These are phyloP conservation scores for Rosa lucieae DNA, from an alignment of 306 rosid species.

Conservation along the genomic window DNA sequence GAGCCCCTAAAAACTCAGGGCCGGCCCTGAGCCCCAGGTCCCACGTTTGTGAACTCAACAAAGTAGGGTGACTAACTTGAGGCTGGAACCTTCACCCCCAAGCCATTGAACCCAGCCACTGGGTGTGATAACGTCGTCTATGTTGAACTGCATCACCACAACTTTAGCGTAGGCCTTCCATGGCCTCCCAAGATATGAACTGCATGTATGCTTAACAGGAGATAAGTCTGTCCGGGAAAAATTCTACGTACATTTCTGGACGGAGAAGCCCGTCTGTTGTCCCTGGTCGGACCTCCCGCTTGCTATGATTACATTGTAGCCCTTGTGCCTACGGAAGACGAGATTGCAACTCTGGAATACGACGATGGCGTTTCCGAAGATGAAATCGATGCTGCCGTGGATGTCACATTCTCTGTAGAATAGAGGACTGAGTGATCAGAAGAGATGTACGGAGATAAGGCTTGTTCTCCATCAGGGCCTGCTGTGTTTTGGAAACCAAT, in stretches of 20 bases:
- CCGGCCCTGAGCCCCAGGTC: slow-evolving; percentile 42
- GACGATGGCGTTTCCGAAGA: slow-evolving; percentile 51
- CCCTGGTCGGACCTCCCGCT: slow-evolving; percentile 45
- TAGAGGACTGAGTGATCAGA: slow-evolving; percentile 43
- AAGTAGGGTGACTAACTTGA: slow-evolving; percentile 30
- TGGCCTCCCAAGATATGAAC: slow-evolving; percentile 45
- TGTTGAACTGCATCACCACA: slow-evolving; percentile 37
- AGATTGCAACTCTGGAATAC: slow-evolving; percentile 46
- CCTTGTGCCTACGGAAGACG: slow-evolving; percentile 28
- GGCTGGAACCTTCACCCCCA: slow-evolving; percentile 32
- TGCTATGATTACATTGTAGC: slow-evolving; percentile 39
- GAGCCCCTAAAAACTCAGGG: too few species aligned
- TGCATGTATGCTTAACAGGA: slow-evolving; percentile 21
- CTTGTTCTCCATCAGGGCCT: slow-evolving; percentile 43
- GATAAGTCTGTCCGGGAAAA: slow-evolving; percentile 18
- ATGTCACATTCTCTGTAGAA: slow-evolving; percentile 57
- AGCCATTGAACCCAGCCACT: slow-evolving; percentile 51
- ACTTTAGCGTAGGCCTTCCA: slow-evolving; percentile 53
- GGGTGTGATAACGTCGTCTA: slow-evolving; percentile 30
- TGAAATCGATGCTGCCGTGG: slow-evolving; percentile 52
- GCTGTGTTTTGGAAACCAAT: slow-evolving; percentile 53
- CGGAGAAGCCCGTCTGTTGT: slow-evolving; percentile 48
- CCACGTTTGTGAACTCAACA: slow-evolving; percentile 43
- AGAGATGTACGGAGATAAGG: slow-evolving; percentile 41
- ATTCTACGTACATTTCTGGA: slow-evolving; percentile 38